Evolutionary conservation across 305 asterid genomes (phyloP).

Genomic region (Stenogyne calaminthoides): DNA sequence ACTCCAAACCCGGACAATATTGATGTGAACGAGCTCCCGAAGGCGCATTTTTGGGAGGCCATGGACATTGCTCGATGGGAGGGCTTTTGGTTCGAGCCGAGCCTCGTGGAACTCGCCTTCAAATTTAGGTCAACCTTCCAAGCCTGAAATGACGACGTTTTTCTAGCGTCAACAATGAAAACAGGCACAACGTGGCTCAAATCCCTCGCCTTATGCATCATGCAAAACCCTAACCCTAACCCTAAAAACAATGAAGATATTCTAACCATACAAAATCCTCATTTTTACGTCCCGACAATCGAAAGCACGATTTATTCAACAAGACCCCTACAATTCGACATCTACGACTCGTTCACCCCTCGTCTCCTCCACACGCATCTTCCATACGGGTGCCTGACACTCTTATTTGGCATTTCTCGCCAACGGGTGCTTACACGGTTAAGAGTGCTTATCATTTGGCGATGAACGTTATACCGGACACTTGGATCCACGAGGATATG

Average conservation of each 20-base stretch:
- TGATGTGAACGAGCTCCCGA: not conserved
- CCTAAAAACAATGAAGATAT: not conserved
- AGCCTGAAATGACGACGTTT: not conserved
- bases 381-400: too few relatives aligned
- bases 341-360: not conserved
- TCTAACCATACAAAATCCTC: not conserved
- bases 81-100: not conserved
- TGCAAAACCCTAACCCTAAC: not conserved
- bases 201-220: not conserved
- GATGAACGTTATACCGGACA: too few relatives aligned
- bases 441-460: too few relatives aligned
- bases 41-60: not conserved
- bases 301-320: not conserved
- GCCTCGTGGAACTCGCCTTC: not conserved
- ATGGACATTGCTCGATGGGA: not conserved
- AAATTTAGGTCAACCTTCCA: not conserved
- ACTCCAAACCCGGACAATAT: not conserved
- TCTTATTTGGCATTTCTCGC: too few relatives aligned
- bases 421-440: too few relatives aligned
- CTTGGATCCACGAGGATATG: too few relatives aligned
- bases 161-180: not conserved
- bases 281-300: not conserved
- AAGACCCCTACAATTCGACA: not conserved
- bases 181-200: constrained; percentile 2
- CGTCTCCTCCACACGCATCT: not conserved